Percentiles rank a stretch among this genome's conserved stretches.
Conservation (phyloP, 2,329 filamentous ascomycete genomes). For the Zasmidium cellare region DNA sequence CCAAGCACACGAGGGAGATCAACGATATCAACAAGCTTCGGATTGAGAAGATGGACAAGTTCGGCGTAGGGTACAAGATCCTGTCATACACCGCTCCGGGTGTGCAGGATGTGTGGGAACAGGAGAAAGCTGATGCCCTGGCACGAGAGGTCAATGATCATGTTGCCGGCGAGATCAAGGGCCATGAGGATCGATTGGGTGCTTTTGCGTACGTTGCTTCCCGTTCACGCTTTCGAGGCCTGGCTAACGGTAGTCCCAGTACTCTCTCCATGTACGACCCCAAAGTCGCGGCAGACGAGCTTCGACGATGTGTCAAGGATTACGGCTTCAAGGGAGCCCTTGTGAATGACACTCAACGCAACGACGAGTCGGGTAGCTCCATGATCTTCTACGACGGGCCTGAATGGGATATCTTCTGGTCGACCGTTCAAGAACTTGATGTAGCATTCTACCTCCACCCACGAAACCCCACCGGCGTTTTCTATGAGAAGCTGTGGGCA, state of each 20-base stretch:
- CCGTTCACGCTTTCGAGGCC: background rate
- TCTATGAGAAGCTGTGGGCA: conserved; percentile 60
- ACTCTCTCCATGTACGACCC: conserved; percentile 52
- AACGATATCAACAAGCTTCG: conserved; percentile 47
- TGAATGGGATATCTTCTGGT: conserved; percentile 64
- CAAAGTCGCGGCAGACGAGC: conserved; percentile 50
- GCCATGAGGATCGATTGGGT: conserved; percentile 44
- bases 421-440: conserved; percentile 57
- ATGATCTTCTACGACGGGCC: conserved; percentile 65
- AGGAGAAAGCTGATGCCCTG: conserved; percentile 44
- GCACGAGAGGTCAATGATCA: conserved; percentile 51
- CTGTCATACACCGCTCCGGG: conserved; percentile 52
- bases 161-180: conserved; percentile 45
- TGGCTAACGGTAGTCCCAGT: conserved; percentile 8
- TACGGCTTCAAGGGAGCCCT: conserved; percentile 39
- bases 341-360: conserved; percentile 49
- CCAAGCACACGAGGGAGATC: conserved; percentile 59
- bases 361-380: conserved; percentile 58
- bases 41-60: conserved; percentile 45
- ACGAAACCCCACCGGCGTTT: conserved; percentile 46
- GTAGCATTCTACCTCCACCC: conserved; percentile 67
- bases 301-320: conserved; percentile 55
- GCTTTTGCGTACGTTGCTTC: conserved; percentile 42
- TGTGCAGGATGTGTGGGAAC: conserved; percentile 49
- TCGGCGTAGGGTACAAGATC: conserved; percentile 50